Evolutionary conservation across 176 grass and related monocot species (phyloP).

Genomic region (Cenchrus purpureus): DNA sequence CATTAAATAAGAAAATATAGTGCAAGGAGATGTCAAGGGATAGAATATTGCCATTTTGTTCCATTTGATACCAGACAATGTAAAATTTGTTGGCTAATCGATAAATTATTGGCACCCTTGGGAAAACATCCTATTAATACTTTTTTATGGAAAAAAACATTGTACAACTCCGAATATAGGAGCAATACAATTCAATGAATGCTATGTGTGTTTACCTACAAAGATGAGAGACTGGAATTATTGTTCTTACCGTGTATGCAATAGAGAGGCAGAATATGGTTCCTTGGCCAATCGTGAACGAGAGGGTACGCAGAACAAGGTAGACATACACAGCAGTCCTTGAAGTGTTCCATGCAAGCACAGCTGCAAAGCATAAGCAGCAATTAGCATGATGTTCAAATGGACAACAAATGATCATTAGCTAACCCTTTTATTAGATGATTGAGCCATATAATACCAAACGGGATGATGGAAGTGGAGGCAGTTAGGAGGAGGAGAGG

Average conservation of each 20-base stretch:
- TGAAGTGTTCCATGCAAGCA: slow-evolving; percentile 72
- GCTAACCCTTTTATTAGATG: not conserved
- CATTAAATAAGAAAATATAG: too few species aligned
- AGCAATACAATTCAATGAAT: not conserved
- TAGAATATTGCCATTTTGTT: too few species aligned
- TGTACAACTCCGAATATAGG: not conserved
- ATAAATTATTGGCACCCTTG: not conserved
- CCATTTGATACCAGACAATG: not conserved
- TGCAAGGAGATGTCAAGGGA: too few species aligned
- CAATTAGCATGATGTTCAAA: not conserved
- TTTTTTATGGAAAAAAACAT: not conserved
- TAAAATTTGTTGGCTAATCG: not conserved
- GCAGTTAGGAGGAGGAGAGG: slow-evolving; percentile 66
- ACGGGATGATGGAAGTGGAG: slow-evolving; percentile 72
- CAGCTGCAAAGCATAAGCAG: slow-evolving; percentile 48
- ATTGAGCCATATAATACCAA: slow-evolving; percentile 38
- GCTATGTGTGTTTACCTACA: not conserved
- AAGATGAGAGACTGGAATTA: not conserved
- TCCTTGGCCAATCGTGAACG: slow-evolving; percentile 76
- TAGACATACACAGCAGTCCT: slow-evolving; percentile 54
- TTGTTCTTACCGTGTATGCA: slow-evolving; percentile 61
- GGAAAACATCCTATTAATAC: not conserved
- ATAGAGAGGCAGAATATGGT: slow-evolving; percentile 69
- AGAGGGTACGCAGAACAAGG: slow-evolving; percentile 61
- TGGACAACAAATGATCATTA: not conserved